Base-by-base conservation (phyloP, 257 asterid genomes). In the Solanum sitiens region DNA sequence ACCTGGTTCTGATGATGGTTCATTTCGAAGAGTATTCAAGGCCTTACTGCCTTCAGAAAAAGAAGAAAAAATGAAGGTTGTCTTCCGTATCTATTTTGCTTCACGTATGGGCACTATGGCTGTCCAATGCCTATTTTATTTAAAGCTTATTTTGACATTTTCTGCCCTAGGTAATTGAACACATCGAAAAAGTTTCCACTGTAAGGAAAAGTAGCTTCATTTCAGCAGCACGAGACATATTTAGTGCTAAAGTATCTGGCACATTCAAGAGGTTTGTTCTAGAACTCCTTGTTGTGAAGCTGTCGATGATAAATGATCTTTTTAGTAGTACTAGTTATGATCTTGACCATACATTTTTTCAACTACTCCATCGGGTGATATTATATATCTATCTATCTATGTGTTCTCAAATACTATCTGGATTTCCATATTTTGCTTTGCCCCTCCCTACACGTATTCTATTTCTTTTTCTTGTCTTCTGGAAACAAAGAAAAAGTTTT, bases 231-330 rank as follows among this genome's bases (percentile, higher is more conserved):
- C 37, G 92, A 72, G 99, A 97, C 92, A 94, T 97, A 90, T 97
- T 95, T 86, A 91, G 93, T 87, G 98, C 99, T 53, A 97, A 97
- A 90, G 82, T 97, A 91, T 97, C 99, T 71, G 99, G 99, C 88
- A 95, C 98, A 83, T 94, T 97, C 87, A 95, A 93, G 91, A 97
- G 98, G 98, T 93, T 87, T 84, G 93, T 85, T 91, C 18, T 77
- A 35, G 72, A 65, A 80, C 39, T 59, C 87, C 74, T 84, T 84
- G 73, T 56, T 35, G 7, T 86, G 61, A 47, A 61, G 23, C 70
- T 74, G 18, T 32, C 42, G 2, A 61, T 44, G 50, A 67, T 83
- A 71, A 50, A 33, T 6, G 20, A 82, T 82, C 85, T 32, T 50
- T 47, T 82, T 53, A 50, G 85, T 32, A 11, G 85, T 80, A 80